A percentile compares a stretch with the other conserved stretches of the same genome.
phyloP scores from a whole-genome alignment of 805 yeast species.

The Starmerella tilneyi region DNA sequence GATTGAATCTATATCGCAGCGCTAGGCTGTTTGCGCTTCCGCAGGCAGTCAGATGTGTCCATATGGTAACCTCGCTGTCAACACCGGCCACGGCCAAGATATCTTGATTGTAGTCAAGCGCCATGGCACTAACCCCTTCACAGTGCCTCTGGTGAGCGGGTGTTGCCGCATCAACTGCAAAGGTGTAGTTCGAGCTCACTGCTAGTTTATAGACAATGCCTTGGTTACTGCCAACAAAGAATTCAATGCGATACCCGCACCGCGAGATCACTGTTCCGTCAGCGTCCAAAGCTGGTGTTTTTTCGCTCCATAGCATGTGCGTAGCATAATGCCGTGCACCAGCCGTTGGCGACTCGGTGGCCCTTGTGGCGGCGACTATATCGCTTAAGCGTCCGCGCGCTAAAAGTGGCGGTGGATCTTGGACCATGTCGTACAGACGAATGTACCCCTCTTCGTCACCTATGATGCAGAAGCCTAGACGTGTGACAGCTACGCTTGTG shows the following conservation, averaged over 20 bases:
- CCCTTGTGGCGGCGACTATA: not conserved
- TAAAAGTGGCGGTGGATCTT: not conserved
- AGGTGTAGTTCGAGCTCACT: not conserved
- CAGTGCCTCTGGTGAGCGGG: not conserved
- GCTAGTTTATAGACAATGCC: slow-evolving; percentile 9
- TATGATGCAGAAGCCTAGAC: not conserved
- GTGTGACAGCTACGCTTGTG: not conserved
- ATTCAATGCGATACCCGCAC: slow-evolving; percentile 5
- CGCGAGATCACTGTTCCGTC: not conserved
- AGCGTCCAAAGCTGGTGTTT: not conserved
- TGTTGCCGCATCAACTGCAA: not conserved
- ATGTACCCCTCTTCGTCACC: slow-evolving; percentile 1
- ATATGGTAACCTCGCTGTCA: slow-evolving; percentile 8
- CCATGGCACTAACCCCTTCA: slow-evolving; percentile 9
- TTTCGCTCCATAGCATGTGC: slow-evolving; percentile 2
- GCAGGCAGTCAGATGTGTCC: slow-evolving; percentile 4
- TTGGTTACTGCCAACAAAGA: slow-evolving; percentile 7
- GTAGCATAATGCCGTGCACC: not conserved
- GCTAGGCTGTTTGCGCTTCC: not conserved
- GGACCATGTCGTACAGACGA: not conserved
- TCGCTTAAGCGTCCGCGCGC: not conserved
- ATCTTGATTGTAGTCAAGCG: slow-evolving; percentile 4
- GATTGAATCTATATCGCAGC: not conserved
- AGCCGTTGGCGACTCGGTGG: not conserved
- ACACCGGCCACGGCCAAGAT: slow-evolving; percentile 6